Evolutionary conservation across 805 yeast species (phyloP), one percentile per base, ranked within the genome.

Genomic region (Metschnikowia arizonensis): DNA sequence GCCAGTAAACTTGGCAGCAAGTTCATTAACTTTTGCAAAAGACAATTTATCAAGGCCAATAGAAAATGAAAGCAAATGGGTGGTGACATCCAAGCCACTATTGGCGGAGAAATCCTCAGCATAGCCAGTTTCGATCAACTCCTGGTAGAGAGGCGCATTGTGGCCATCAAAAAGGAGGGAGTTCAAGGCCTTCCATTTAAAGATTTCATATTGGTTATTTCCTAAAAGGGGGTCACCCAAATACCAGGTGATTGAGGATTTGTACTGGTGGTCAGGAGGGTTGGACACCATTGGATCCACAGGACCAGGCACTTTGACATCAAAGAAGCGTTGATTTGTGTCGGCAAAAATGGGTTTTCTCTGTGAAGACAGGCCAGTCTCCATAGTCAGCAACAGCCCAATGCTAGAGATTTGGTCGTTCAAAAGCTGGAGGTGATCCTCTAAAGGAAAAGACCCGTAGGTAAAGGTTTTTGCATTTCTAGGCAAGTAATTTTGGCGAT

Each of bases 51-150:
- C 91, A 14, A 87, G 70, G 4, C 99, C 99, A 43, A 93, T 69
- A 2, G 96, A 85, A 60, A 91, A 84, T 43, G 89, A 72, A 47
- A 86, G 79, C 34, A 79, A 75, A 0, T 87, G 83, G 3, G 96
- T 85, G 42, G 87, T 81, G 1, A 85, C 76, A 48, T 91, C 97
- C 44, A 88, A 70, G 1, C 99, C 99, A 0, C 95, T 73, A 59
- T 93, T 93, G 4, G 88, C 85, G 0, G 91, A 71, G 59, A 83
- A 93, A 53, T 93, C 97, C 42, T 86, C 79, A 33, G 93, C 98
- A 28, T 83, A 60, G 1, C 91, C 93, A 1, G 85, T 66, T 62
- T 93, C 99, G 45, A 93, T 85, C 45, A 93, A 69, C n/a, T 79
- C 78, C 63, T 89, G 88, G 63, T 90, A 88, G 45, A 93, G 72